Evolutionary conservation across 371 early-diverging fungal species (phyloP), one percentile per base, ranked within the genome.

Genomic region (Saksenaea vasiformis): DNA sequence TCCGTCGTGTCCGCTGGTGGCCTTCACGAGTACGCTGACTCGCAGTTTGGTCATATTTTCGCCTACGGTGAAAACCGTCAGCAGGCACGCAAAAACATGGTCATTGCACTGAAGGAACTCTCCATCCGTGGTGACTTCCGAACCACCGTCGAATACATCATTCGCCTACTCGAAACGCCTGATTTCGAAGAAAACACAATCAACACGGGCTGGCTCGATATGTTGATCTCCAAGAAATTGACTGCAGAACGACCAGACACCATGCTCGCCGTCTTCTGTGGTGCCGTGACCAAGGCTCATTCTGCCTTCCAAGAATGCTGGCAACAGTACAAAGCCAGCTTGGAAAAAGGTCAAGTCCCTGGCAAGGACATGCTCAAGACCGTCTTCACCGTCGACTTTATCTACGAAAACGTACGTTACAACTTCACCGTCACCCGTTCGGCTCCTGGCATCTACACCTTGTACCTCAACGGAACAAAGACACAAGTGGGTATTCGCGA

Each of bases 11-110:
- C 95, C 34, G 89, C 91, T 43, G 98, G 99, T 71, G 96, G 95
- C 64, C 88, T 99, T 64, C 97, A 98, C 83, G 98, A 98, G 73
- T 98, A 90, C 82, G 98, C 98, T 38, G 99, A 99, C 80, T 97
- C 97, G 26, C 99, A 99, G 79, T 99, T 99, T 76, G 99, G 99
- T 55, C 99, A 99, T 81, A 94, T 99, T 58, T 99, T 99, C 71
- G 92, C 98, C 5, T 97, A 95, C 73, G 99, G 99, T 55, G 92
- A 94, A 55, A 95, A 93, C 70, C 90, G 99, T 74, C 91, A 93
- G 67, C 91, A 93, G 68, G 90, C 96, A 26, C 87, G 98, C 37
- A 94, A 95, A 85, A 94, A 97, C 78, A 92, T 98, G 91, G 93
- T 99, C 31, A 90, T 98, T 63, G 98, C 98, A 22, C 82, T 99